A percentile compares a stretch with the other conserved stretches of the same genome.
Conservation (phyloP, 768 basidiomycete genomes). For the Goffeauzyma gilvescens region DNA sequence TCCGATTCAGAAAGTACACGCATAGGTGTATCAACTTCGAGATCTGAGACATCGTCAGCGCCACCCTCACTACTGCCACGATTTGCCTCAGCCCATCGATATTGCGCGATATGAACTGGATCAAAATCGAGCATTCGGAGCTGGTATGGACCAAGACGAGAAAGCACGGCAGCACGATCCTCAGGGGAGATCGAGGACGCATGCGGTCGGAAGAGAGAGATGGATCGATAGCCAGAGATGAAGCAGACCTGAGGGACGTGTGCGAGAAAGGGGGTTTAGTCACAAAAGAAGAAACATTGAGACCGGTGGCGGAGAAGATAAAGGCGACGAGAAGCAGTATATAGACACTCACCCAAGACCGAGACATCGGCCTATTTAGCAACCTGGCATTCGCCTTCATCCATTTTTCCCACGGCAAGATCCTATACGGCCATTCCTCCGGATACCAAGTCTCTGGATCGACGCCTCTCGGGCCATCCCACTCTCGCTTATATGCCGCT, state of each 20-base stretch:
- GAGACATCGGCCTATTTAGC: constrained; percentile 2
- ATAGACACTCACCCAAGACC: constrained; percentile 1
- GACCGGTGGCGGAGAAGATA: too few species aligned
- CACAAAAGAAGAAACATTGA: background rate
- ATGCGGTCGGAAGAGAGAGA: too few species aligned
- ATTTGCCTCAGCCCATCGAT: too few species aligned
- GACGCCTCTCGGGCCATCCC: background rate
- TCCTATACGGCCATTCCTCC: too few species aligned
- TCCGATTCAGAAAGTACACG: too few species aligned
- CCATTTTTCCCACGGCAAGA: constrained; percentile 5
- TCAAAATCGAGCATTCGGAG: background rate
- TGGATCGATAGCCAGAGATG: constrained; percentile 2
- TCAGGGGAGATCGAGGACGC: too few species aligned
- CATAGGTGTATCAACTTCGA: too few species aligned
- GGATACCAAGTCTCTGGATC: background rate
- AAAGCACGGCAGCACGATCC: too few species aligned
- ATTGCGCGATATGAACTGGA: background rate
- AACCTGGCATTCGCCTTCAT: background rate
- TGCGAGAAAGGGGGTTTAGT: too few species aligned
- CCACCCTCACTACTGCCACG: too few species aligned
- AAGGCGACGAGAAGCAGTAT: too few species aligned
- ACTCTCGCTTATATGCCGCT: background rate
- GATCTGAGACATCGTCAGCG: too few species aligned
- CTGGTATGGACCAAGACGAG: background rate
- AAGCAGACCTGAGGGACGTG: constrained; percentile 1